Conservation (phyloP, 805 yeast species). For the Metschnikowia santaceciliae region DNA sequence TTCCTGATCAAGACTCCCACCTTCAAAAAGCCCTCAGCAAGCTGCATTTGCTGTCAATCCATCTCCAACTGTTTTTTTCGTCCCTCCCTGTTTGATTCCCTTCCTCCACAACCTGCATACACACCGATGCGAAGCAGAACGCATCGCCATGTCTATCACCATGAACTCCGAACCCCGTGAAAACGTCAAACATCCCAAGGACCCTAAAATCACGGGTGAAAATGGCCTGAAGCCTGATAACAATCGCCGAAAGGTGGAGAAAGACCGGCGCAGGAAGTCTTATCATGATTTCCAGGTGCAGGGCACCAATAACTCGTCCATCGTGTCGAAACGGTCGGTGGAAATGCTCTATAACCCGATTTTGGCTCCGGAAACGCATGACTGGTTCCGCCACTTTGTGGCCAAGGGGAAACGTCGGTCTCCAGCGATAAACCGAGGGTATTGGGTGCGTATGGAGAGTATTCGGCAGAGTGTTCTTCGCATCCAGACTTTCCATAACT, state of each 20-base stretch:
- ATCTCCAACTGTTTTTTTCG: too few species aligned
- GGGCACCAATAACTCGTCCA: conserved; percentile 80
- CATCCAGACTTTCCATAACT: conserved; percentile 33
- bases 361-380: conserved; percentile 31
- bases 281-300: conserved; percentile 69
- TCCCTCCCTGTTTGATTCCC: too few species aligned
- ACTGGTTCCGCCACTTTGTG: conserved; percentile 67
- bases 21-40: too few species aligned
- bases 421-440: conserved; percentile 79
- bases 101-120: too few species aligned
- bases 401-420: conserved; percentile 63
- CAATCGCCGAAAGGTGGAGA: conserved; percentile 30
- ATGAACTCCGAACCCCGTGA: too few species aligned
- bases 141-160: too few species aligned
- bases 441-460: conserved; percentile 76
- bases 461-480: conserved; percentile 50
- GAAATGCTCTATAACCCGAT: conserved; percentile 51
- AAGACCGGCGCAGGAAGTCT: conserved; percentile 43
- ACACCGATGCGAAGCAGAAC: too few species aligned
- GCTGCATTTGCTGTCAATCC: too few species aligned
- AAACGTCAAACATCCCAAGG: too few species aligned
- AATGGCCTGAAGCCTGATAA: background rate
- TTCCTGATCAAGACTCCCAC: too few species aligned
- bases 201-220: background rate
- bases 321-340: conserved; percentile 77